phyloP scores from a whole-genome alignment of 441 rosid species.

The Manihot esculenta region DNA sequence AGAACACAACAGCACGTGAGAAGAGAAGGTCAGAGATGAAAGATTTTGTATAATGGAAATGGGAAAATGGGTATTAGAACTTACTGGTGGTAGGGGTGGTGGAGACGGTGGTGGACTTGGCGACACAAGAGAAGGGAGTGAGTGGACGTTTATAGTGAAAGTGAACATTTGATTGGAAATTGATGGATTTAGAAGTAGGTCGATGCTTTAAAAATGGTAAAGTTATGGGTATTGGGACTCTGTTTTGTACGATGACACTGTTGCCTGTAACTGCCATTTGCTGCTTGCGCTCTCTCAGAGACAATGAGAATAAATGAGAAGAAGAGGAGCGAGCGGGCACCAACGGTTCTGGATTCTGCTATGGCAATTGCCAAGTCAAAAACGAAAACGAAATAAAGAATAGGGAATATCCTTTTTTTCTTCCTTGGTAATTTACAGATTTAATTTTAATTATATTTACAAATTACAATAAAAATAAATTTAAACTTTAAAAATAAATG shows the following conservation, averaged over 20 bases:
- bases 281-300: neutral
- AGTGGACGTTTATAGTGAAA: neutral
- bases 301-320: neutral
- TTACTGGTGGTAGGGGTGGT: constrained; percentile 1
- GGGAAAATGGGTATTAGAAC: constrained; percentile 1
- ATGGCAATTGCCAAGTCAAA: too few species aligned
- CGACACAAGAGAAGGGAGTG: constrained; percentile 7
- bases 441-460: too few species aligned
- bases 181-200: constrained; percentile 4
- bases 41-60: neutral
- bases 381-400: too few species aligned
- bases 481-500: too few species aligned
- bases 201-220: neutral
- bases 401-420: too few species aligned
- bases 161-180: constrained; percentile 1
- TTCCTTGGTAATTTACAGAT: too few species aligned
- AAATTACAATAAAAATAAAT: too few species aligned
- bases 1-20: neutral
- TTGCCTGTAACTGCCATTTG: constrained; percentile 18
- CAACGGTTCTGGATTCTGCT: neutral
- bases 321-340: neutral
- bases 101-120: constrained; percentile 5
- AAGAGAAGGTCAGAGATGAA: neutral
- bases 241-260: constrained; percentile 15
- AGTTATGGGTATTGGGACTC: neutral